Conservation (phyloP, 2,329 filamentous ascomycete genomes). For the Colletotrichum brevisporum region DNA sequence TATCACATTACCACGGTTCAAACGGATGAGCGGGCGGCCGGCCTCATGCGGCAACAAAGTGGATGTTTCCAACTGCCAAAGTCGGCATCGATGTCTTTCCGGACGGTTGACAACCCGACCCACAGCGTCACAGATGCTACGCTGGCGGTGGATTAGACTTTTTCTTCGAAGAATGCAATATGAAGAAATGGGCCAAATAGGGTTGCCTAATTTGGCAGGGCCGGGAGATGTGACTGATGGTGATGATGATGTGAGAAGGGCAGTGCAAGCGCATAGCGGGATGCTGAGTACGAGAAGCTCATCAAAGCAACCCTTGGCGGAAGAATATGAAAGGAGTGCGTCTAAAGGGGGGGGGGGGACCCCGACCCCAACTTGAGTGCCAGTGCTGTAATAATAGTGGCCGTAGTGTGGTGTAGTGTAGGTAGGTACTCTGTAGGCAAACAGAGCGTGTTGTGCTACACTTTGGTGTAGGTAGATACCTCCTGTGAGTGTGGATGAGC, state of each 20-base stretch:
- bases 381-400: background rate
- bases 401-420: slow-evolving; percentile 2
- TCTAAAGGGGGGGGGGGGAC: slow-evolving; percentile 22
- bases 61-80: slow-evolving; percentile 35
- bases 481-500: slow-evolving; percentile 17
- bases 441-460: background rate
- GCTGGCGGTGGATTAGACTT: slow-evolving; percentile 31
- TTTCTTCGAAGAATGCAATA: slow-evolving; percentile 15
- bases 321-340: slow-evolving; percentile 38
- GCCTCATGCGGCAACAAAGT: slow-evolving; percentile 34
- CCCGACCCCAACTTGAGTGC: slow-evolving; percentile 8
- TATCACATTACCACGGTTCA: slow-evolving; percentile 30
- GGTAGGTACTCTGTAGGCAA: background rate
- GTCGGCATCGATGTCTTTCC: slow-evolving; percentile 15
- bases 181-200: slow-evolving; percentile 20
- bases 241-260: slow-evolving; percentile 12
- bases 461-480: slow-evolving; percentile 1
- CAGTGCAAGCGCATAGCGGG: slow-evolving; percentile 22
- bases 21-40: slow-evolving; percentile 28
- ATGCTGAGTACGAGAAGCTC: slow-evolving; percentile 41
- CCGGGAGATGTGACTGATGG: slow-evolving; percentile 16
- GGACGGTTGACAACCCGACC: slow-evolving; percentile 19
- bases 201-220: slow-evolving; percentile 25
- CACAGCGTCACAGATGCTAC: slow-evolving; percentile 35
- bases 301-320: slow-evolving; percentile 40